Percentiles rank a stretch among this genome's conserved stretches.
phyloP scores from a whole-genome alignment of 2,329 filamentous ascomycete genomes.

The Periconia macrospinosa region DNA sequence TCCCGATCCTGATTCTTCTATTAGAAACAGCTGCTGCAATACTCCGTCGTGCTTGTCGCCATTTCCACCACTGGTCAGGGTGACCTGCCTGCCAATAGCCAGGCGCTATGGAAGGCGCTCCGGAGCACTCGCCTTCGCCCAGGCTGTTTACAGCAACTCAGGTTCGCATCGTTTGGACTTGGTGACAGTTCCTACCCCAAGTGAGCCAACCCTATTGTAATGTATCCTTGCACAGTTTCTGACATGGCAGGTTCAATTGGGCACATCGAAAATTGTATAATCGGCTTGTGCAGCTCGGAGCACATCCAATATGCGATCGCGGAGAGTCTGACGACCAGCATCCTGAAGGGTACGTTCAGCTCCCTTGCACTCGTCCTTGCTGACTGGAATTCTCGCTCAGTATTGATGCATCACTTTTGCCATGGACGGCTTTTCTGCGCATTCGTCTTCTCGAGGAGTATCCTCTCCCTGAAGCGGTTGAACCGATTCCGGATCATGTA shows the following conservation, averaged over 20 bases:
- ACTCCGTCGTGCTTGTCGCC: constrained; percentile 71
- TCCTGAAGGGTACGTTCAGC: constrained; percentile 75
- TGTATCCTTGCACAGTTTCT: constrained; percentile 1
- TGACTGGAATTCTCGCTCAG: constrained; percentile 47
- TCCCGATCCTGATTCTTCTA: not conserved
- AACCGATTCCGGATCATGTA: constrained; percentile 72
- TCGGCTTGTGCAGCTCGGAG: constrained; percentile 81
- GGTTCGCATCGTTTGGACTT: constrained; percentile 85
- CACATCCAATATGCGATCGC: constrained; percentile 70
- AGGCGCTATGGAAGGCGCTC: constrained; percentile 81
- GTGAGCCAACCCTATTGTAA: constrained; percentile 55
- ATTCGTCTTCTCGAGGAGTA: constrained; percentile 66
- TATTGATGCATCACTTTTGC: constrained; percentile 77
- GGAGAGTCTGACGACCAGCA: constrained; percentile 95
- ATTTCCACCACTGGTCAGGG: constrained; percentile 94
- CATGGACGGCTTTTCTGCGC: constrained; percentile 72
- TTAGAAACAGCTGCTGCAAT: constrained; percentile 48
- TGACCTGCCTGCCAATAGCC: constrained; percentile 83
- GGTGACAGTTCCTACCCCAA: constrained; percentile 95
- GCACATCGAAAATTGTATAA: constrained; percentile 86
- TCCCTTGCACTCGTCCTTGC: not conserved
- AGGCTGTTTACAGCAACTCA: constrained; percentile 67
- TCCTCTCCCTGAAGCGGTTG: constrained; percentile 67
- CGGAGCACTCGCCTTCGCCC: constrained; percentile 75
- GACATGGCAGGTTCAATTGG: constrained; percentile 75